Evolutionary conservation across 2,329 filamentous ascomycete genomes (phyloP), one percentile per base, ranked within the genome.

Genomic region (Verruconis gallopava): DNA sequence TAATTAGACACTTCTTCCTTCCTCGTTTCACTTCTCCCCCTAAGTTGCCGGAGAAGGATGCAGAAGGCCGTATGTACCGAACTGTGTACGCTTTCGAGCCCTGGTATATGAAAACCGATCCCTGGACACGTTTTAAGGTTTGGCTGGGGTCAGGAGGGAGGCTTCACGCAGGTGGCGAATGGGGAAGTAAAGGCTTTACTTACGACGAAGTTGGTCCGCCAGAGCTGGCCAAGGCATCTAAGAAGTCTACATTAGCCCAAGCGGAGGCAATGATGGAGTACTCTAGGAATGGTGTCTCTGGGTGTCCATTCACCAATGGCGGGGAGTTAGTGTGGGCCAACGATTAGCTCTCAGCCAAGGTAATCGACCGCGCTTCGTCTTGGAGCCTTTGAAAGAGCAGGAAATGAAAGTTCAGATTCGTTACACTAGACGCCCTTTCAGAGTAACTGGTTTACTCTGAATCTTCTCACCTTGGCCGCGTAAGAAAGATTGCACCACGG

Each of bases 161-260:
- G 17, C 33, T 36, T 13, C 11, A 18, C 6, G 33, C 33, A 11
- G 33, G 33, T 11, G 33, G 17, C 11, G 33, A 36, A 18, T 36
- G 11, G 12, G 33, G 33, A 9, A 36, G 14, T 36, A 11, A 6
- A 9, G 33, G 33, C 17, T 36, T 11, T 15, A 18, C 6, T 6
- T 36, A 13, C 11, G 33, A 36, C 9, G 33, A 36, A 36, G 33
- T 36, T 15, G 33, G 33, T 6, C 33, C 33, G 17, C 33, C 25
- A 6, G 33, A 36, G 14, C 18, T 36, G 12, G 14, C 14, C 18
- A 18, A 36, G 11, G 17, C 18, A 6, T 36, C 33, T 6, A 18
- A 11, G 6, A 36, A 36, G 33, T 13, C 12, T 36, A 15, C 18
- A 11, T 6, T 36, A 6, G 33, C 33, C 33, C 33, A 36, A 13